These are phyloP conservation scores for Penicillium cinerascens DNA, from an alignment of 495 filamentous ascomycete genomes.

Conservation along the genomic window DNA sequence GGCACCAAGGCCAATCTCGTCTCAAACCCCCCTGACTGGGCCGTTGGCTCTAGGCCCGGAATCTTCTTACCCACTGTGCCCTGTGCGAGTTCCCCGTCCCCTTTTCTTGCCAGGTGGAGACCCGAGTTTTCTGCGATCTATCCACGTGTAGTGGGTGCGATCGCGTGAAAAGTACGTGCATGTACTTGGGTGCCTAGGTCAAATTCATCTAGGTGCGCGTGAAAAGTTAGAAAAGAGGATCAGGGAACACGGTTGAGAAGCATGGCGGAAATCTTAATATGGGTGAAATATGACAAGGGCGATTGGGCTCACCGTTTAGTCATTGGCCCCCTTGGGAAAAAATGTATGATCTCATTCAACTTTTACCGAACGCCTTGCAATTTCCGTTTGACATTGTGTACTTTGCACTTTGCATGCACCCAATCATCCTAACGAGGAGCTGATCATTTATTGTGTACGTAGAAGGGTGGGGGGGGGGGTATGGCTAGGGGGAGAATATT, in stretches of 20 bases:
- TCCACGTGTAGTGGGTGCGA: no score
- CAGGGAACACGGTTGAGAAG: no score
- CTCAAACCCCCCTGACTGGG: slow-evolving; percentile 1
- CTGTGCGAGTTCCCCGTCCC: not conserved
- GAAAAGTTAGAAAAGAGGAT: no score
- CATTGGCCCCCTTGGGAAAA: not conserved
- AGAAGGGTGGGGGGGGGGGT: no score
- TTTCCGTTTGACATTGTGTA: not conserved
- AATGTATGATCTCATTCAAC: slow-evolving; percentile 16
- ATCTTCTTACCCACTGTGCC: not conserved
- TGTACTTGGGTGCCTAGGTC: no score
- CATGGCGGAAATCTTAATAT: not conserved
- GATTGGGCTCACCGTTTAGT: not conserved
- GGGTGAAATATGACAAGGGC: not conserved
- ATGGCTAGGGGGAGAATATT: not conserved
- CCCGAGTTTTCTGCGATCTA: not conserved
- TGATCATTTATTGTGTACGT: no score
- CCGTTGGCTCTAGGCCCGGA: slow-evolving; percentile 1
- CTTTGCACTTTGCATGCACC: no score
- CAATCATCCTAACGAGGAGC: no score
- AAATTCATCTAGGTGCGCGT: no score
- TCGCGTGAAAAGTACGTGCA: not conserved
- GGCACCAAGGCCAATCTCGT: slow-evolving; percentile 3
- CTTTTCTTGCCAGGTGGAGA: not conserved
- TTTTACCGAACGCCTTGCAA: slow-evolving; percentile 1